Evolutionary conservation across 306 rosid genomes (phyloP).

Genomic region (Aeschynomene evenia): DNA sequence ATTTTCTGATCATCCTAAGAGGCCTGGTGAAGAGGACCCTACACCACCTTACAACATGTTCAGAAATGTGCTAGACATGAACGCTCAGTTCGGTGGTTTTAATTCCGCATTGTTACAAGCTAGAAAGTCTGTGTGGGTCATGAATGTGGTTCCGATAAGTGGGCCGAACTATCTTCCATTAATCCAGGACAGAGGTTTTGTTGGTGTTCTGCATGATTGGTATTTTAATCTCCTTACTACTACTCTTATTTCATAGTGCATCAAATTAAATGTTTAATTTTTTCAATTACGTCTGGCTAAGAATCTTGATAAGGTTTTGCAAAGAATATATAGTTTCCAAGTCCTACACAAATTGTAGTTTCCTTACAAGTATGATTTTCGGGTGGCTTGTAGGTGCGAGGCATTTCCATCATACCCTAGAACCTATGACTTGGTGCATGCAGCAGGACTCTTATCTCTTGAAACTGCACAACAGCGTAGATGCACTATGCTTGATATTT

Average conservation of each 20-base stretch:
- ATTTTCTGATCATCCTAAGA: slow-evolving; percentile 97
- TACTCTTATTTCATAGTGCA: not conserved
- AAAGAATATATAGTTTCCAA: slow-evolving; percentile 8
- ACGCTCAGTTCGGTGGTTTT: slow-evolving; percentile 85
- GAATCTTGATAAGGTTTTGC: not conserved
- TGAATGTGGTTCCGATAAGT: slow-evolving; percentile 83
- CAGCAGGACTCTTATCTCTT: slow-evolving; percentile 84
- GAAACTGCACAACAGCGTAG: slow-evolving; percentile 60
- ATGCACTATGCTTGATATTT: slow-evolving; percentile 76
- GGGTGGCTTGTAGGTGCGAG: slow-evolving; percentile 70
- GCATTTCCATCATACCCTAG: slow-evolving; percentile 94
- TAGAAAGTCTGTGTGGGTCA: slow-evolving; percentile 90
- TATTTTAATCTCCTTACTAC: slow-evolving; percentile 41
- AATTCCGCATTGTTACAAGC: slow-evolving; percentile 82
- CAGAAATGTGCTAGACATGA: slow-evolving; percentile 92
- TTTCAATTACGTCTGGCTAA: not conserved
- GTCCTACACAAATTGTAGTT: not conserved
- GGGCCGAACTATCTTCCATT: slow-evolving; percentile 80
- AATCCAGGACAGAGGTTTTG: slow-evolving; percentile 89
- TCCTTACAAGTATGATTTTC: slow-evolving; percentile 10
- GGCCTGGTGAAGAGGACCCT: slow-evolving; percentile 98
- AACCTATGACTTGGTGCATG: slow-evolving; percentile 96
- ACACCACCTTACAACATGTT: slow-evolving; percentile 95
- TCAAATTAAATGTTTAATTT: not conserved
- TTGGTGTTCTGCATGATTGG: slow-evolving; percentile 93